These are phyloP conservation scores for Pascua sp. DNA, from an alignment of 1,284 basidiomycete species.

Conservation along the genomic window DNA sequence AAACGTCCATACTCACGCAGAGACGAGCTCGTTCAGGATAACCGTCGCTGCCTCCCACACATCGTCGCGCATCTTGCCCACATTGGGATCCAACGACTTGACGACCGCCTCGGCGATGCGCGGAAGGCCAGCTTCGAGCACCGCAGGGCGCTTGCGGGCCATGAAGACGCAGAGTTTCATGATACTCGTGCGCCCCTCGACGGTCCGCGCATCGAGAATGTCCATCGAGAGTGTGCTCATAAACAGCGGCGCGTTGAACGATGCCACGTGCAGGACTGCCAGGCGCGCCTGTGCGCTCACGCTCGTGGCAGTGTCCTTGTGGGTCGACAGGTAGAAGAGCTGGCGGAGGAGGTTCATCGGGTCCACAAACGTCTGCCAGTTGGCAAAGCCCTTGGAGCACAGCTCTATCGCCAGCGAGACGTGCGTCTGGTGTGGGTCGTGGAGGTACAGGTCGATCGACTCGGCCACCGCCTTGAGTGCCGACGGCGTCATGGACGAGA, in stretches of 20 bases:
- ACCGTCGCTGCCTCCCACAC: conserved; percentile 88
- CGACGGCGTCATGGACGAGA: conserved; percentile 70
- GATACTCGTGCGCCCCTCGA: conserved; percentile 79
- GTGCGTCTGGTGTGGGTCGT: conserved; percentile 63
- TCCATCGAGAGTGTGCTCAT: conserved; percentile 93
- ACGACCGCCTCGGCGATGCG: conserved; percentile 91
- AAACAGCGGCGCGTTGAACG: conserved; percentile 80
- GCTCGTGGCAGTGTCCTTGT: conserved; percentile 58
- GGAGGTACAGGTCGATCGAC: conserved; percentile 71
- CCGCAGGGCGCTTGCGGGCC: conserved; percentile 84
- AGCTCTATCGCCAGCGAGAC: conserved; percentile 80
- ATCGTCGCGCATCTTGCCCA: conserved; percentile 74
- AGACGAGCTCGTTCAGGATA: conserved; percentile 83
- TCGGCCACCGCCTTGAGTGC: conserved; percentile 63
- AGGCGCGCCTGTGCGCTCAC: conserved; percentile 59
- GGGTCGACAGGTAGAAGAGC: conserved; percentile 76
- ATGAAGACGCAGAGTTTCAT: conserved; percentile 92
- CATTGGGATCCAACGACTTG: conserved; percentile 90
- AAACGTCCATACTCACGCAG: conserved; percentile 73
- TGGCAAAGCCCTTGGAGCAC: conserved; percentile 80
- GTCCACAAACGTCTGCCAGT: conserved; percentile 93
- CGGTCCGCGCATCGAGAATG: conserved; percentile 72
- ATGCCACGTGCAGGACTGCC: conserved; percentile 80
- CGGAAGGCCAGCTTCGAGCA: conserved; percentile 81
- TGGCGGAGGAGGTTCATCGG: conserved; percentile 82